Base-by-base conservation (phyloP, 768 basidiomycete genomes). In the Dendrothele bispora region DNA sequence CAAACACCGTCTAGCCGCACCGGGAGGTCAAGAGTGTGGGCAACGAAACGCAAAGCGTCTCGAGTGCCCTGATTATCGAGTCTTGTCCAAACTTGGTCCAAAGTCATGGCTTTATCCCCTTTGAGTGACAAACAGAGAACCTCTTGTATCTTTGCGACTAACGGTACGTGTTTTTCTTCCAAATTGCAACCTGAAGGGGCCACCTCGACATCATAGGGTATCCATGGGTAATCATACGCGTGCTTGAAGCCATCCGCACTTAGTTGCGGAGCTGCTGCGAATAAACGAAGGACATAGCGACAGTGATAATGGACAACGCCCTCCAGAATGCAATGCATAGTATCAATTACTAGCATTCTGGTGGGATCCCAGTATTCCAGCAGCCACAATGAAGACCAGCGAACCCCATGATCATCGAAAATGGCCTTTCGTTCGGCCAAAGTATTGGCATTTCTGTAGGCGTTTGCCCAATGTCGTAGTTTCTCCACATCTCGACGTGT, bases 291-390 rank as follows among this genome's bases (percentile, higher is more conserved):
- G 22, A 46, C 45, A 21, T 52, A 40, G 4, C 60, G 56, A 36
- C 60, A 65, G 42, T 75, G 72, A 18, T 64, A 57, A 18, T 61
- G 53, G 4, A 70, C 46, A 1, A 63, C 37, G 5, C 69, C 67
- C 1, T 74, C 61, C 30, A 67, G 62, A 0, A 75, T 55, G 15
- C 60, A 64, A 50, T 77, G 75, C 72, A 75, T 74, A 2, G 66
- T 46, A 42, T 77, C 72, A 8, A 74, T 52, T 1, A 70, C 53
- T 4, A 63, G 39, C 38, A 54, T 66, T 4, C 46, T 41, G 2
- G 59, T 55, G 0, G 64, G 63, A 48, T 73, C 62, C 64, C 71
- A 75, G 48, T 77, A 77, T 1, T 64, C 63, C 2, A 77, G 61
- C 1, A 61, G 43, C 11, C 67, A 50, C 2, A 77, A 50, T 22